Percentiles rank a stretch among this genome's conserved stretches.
Conservation (phyloP, 2,329 filamentous ascomycete species). For the Hymenoscyphus repandus region DNA sequence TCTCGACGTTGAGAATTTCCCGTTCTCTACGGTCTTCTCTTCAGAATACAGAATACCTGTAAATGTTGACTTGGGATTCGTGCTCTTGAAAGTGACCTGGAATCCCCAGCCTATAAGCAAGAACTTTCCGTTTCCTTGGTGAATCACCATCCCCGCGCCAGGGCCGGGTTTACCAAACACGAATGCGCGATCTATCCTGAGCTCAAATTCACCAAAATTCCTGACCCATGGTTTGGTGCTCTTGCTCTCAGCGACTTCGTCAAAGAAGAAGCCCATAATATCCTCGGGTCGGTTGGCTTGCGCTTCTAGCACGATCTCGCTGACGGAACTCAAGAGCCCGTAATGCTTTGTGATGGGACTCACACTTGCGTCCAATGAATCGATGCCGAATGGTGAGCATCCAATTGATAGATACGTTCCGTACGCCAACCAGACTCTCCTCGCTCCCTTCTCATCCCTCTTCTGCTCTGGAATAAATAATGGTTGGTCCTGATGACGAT, state of each 20-base stretch:
- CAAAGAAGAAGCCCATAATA: constrained; percentile 36
- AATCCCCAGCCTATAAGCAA: constrained; percentile 36
- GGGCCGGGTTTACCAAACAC: constrained; percentile 37
- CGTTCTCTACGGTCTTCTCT: constrained; percentile 29
- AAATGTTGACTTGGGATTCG: constrained; percentile 32
- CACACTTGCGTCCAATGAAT: constrained; percentile 23
- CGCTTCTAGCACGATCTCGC: constrained; percentile 24
- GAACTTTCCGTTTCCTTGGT: constrained; percentile 32
- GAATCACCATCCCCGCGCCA: constrained; percentile 37
- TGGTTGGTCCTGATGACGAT: constrained; percentile 38
- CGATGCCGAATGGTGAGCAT: constrained; percentile 37
- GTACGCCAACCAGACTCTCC: constrained; percentile 39
- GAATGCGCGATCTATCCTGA: constrained; percentile 36
- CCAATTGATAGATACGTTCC: constrained; percentile 38
- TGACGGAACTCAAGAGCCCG: constrained; percentile 28
- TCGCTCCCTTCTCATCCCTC: constrained; percentile 41
- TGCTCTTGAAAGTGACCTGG: constrained; percentile 33
- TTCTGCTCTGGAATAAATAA: constrained; percentile 49
- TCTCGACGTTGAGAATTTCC: constrained; percentile 31
- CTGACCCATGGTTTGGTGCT: too few species aligned
- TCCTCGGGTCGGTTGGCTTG: constrained; percentile 25
- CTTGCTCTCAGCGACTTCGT: constrained; percentile 23
- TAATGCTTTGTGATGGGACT: constrained; percentile 19
- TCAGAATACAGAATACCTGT: constrained; percentile 34
- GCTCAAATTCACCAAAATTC: constrained; percentile 29